phyloP scores from a whole-genome alignment of 805 yeast genomes.

The Kluyveromyces lactis region DNA sequence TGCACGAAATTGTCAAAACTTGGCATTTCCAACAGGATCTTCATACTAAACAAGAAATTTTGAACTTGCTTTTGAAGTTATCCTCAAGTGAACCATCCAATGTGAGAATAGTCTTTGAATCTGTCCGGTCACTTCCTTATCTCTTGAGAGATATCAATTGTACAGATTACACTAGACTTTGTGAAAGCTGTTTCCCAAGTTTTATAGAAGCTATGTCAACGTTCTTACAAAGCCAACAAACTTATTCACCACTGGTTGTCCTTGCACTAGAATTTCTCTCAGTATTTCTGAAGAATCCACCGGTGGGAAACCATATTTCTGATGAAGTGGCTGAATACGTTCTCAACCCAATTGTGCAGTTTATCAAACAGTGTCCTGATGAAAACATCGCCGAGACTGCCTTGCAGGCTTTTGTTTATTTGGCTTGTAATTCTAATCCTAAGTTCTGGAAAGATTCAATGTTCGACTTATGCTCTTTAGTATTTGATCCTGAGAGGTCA shows the following conservation, averaged over 20 bases:
- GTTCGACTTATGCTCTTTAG: background rate
- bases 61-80: slow-evolving; percentile 51
- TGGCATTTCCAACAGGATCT: slow-evolving; percentile 38
- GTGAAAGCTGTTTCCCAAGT: slow-evolving; percentile 46
- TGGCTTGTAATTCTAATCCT: slow-evolving; percentile 37
- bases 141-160: slow-evolving; percentile 42
- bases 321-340: slow-evolving; percentile 15
- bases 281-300: slow-evolving; percentile 25
- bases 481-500: background rate
- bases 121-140: slow-evolving; percentile 59
- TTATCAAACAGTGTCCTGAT: slow-evolving; percentile 43
- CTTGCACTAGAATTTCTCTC: slow-evolving; percentile 29
- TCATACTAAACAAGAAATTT: slow-evolving; percentile 25
- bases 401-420: slow-evolving; percentile 61
- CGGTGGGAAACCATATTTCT: slow-evolving; percentile 23
- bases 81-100: slow-evolving; percentile 71
- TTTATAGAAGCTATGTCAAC: slow-evolving; percentile 33
- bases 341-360: slow-evolving; percentile 19
- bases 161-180: slow-evolving; percentile 37
- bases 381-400: slow-evolving; percentile 71
- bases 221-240: slow-evolving; percentile 21
- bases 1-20: slow-evolving; percentile 32
- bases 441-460: background rate
- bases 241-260: slow-evolving; percentile 46
- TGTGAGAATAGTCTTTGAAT: slow-evolving; percentile 55